These are phyloP conservation scores for Phytophthora fragariae DNA, from an alignment of 352 stramenopile genomes.

Conservation along the genomic window DNA sequence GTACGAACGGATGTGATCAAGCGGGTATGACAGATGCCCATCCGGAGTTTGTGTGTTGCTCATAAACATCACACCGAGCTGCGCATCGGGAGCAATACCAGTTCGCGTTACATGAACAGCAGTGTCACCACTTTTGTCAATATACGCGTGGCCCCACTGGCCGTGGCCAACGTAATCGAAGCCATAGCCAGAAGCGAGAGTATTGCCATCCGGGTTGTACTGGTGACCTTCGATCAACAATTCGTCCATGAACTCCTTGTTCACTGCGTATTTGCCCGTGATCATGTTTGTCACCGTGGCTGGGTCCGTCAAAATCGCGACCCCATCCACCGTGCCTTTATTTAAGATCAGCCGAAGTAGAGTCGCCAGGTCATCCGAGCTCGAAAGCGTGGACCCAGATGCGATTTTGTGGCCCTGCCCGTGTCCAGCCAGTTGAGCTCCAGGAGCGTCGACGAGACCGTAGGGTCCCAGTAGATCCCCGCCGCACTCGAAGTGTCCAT, in stretches of 20 bases:
- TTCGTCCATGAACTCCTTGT: constrained; percentile 44
- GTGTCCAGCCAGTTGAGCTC: constrained; percentile 44
- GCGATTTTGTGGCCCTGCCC: constrained; percentile 43
- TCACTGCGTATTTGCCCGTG: constrained; percentile 56
- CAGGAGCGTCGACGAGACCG: constrained; percentile 38
- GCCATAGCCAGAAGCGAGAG: constrained; percentile 65
- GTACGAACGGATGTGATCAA: constrained; percentile 75
- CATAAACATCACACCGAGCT: constrained; percentile 70
- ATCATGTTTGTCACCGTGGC: constrained; percentile 61
- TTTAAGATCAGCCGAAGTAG: constrained; percentile 67
- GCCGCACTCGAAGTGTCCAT: constrained; percentile 61
- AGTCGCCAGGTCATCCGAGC: constrained; percentile 61
- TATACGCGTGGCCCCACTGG: constrained; percentile 71
- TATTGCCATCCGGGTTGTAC: constrained; percentile 56
- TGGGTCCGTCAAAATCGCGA: constrained; percentile 54
- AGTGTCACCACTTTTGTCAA: constrained; percentile 75
- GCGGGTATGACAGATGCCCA: constrained; percentile 45
- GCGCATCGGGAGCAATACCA: constrained; percentile 49
- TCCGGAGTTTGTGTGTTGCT: constrained; percentile 60
- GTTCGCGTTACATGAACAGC: constrained; percentile 62
- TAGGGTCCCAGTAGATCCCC: constrained; percentile 56
- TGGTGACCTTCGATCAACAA: constrained; percentile 56
- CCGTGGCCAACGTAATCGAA: constrained; percentile 65
- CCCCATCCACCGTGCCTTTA: constrained; percentile 65
- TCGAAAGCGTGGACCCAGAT: constrained; percentile 57